Conservation (phyloP, 495 filamentous ascomycete genomes). For the Coniosporium apollinis region DNA sequence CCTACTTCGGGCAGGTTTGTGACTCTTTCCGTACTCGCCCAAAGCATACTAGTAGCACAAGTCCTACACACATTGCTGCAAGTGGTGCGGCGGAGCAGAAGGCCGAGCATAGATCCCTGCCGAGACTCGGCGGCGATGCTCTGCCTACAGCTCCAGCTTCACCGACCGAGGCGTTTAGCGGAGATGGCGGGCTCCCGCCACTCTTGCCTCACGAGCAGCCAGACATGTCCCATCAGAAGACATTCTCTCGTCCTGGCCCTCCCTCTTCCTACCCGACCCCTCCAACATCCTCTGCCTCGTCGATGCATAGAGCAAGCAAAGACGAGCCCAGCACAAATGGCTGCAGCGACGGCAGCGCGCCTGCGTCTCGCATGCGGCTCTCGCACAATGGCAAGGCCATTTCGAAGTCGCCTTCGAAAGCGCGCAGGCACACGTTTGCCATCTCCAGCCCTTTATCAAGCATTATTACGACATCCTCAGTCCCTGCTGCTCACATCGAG, state of each 20-base stretch:
- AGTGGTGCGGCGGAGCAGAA: conserved; percentile 8
- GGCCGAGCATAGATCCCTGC: background rate
- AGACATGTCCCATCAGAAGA: background rate
- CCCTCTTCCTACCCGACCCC: conserved; percentile 15
- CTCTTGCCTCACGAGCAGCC: conserved; percentile 14
- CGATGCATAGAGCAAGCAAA: conserved; percentile 6
- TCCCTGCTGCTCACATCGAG: conserved; percentile 57
- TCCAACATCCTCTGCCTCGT: conserved; percentile 14
- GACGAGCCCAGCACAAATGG: background rate
- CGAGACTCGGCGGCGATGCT: conserved; percentile 3
- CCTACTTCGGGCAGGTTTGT: conserved; percentile 97
- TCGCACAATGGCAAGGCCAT: conserved; percentile 6
- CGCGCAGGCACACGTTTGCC: conserved; percentile 29
- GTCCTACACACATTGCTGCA: conserved; percentile 6
- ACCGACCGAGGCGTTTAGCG: conserved; percentile 2
- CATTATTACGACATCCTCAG: conserved; percentile 45
- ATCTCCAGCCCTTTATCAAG: conserved; percentile 44
- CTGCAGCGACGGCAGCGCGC: conserved; percentile 1
- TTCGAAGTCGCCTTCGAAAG: conserved; percentile 11
- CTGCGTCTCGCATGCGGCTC: conserved; percentile 8
- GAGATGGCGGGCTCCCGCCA: conserved; percentile 7
- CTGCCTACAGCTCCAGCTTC: conserved; percentile 12
- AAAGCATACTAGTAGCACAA: conserved; percentile 18
- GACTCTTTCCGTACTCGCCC: conserved; percentile 22
- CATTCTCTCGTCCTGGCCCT: conserved; percentile 4